Percentiles rank a stretch among this genome's conserved stretches.
These are phyloP conservation scores for Prunus kanzakura DNA, from an alignment of 306 rosid species.

Conservation along the genomic window DNA sequence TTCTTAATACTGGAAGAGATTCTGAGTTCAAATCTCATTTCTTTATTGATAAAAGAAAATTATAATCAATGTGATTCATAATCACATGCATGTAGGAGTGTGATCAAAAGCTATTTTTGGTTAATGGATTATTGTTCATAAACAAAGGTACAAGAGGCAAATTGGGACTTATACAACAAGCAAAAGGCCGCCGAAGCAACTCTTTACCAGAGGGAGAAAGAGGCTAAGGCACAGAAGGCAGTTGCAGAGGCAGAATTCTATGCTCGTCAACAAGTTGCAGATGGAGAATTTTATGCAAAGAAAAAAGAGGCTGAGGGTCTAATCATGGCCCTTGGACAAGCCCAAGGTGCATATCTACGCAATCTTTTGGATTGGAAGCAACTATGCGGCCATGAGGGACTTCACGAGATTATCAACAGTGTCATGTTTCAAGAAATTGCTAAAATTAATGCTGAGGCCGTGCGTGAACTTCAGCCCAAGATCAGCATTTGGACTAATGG, in stretches of 20 bases:
- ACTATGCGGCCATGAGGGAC: conserved; percentile 27
- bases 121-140: not conserved
- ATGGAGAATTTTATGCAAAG: conserved; percentile 35
- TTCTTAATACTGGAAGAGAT: too few relatives aligned
- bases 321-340: conserved; percentile 28
- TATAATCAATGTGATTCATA: too few relatives aligned
- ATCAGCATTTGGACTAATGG: conserved; percentile 35
- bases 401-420: conserved; percentile 29
- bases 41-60: too few relatives aligned
- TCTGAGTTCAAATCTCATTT: too few relatives aligned
- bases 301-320: conserved; percentile 38
- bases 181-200: conserved; percentile 34
- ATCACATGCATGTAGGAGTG: too few relatives aligned
- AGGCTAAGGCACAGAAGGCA: conserved; percentile 30
- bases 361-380: conserved; percentile 26
- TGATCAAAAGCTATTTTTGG: too few relatives aligned
- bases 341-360: conserved; percentile 30
- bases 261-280: conserved; percentile 26
- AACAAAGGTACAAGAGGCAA: conserved; percentile 41
- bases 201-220: conserved; percentile 23
- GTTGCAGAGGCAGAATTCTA: conserved; percentile 24
- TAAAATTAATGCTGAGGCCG: conserved; percentile 32
- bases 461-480: conserved; percentile 30
- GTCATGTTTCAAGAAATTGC: conserved; percentile 33
- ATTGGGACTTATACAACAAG: conserved; percentile 34